A percentile compares a stretch with the other conserved stretches of the same genome.
Evolutionary conservation across 495 filamentous ascomycete genomes (phyloP).

Genomic region (Penicillium tannophilum): DNA sequence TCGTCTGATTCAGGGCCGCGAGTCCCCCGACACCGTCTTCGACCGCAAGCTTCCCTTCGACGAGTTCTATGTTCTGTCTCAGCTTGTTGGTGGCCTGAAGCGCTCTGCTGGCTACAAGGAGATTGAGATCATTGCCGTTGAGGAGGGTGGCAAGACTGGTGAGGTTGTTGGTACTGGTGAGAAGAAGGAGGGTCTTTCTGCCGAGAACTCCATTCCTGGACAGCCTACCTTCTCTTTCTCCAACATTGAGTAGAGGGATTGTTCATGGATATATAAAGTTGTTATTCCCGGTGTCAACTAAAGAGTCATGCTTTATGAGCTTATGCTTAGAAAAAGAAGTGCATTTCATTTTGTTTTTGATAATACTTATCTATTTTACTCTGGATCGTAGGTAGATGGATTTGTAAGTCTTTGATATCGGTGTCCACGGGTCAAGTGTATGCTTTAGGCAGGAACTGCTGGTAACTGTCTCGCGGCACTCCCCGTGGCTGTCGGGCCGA

Average conservation of each 20-base stretch:
- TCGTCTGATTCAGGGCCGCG: constrained; percentile 62
- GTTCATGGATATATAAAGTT: constrained; percentile 3
- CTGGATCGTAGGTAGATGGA: background rate
- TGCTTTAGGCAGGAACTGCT: too few relatives aligned
- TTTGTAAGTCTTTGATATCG: too few relatives aligned
- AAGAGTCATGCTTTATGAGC: constrained; percentile 31
- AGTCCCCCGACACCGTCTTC: constrained; percentile 65
- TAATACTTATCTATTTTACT: background rate
- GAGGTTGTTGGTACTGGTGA: constrained; percentile 58
- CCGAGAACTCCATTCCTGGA: constrained; percentile 76
- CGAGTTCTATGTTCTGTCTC: constrained; percentile 68
- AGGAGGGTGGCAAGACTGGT: constrained; percentile 69
- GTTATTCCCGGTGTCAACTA: constrained; percentile 10
- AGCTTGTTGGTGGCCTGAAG: constrained; percentile 61
- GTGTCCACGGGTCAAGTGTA: too few relatives aligned
- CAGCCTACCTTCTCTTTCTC: constrained; percentile 75
- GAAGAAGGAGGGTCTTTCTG: constrained; percentile 55
- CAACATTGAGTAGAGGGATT: constrained; percentile 56
- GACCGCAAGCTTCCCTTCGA: constrained; percentile 83
- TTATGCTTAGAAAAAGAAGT: constrained; percentile 32
- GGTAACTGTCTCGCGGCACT: too few relatives aligned
- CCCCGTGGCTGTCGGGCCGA: too few relatives aligned
- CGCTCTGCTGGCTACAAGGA: constrained; percentile 65
- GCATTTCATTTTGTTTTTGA: constrained; percentile 18
- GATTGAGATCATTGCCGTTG: constrained; percentile 65